Base-by-base conservation (phyloP, 768 basidiomycete genomes). In the Trametes meyenii region DNA sequence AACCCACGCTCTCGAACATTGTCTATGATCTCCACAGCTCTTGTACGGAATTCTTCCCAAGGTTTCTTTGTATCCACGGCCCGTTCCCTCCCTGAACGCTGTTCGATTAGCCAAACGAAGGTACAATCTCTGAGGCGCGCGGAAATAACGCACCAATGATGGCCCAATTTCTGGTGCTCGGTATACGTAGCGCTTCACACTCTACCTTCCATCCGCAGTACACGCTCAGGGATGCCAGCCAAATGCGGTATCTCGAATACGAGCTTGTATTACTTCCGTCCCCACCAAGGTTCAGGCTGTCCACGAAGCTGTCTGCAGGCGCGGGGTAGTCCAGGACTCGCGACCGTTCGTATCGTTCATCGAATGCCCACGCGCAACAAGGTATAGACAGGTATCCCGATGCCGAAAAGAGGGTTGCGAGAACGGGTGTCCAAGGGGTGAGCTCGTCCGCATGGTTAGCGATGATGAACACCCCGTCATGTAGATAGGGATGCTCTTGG, bases 361-460 rank as follows among this genome's bases (percentile, higher is more conserved):
- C 90, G 76, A 98, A 84, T 33, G 81, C 71, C 89, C 90, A 90
- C n/a, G 89, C 77, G 74, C 96, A 98, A 71, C 96, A 98, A 0
- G 96, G 96, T 56, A 98, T 93, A 5, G 83, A 89, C 45, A 93
- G 73, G 67, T 90, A 91, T 5, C 90, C 91, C 0, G 85, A 83
- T 0, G 86, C 83, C 3, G 71, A 67, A 36, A 81, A 75, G 14
- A 88, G 65, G 0, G 88, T 86, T 0, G 94, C 83, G 5, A 97
- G 76, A 1, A 97, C 81, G 0, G 96, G 93, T 0, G 94, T 73
- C 96, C 96, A 98, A 0, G 96, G 96, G 23, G 96, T 96, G 17
- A 98, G 79, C 67, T 98, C 96, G 75, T 98, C 96, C 0, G 96
- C 90, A 73, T 98, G 96, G 75, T 98, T 98, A 10, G 92, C 94